Conservation (phyloP, 805 yeast species). For the Maudiozyma serrabonitensis region DNA sequence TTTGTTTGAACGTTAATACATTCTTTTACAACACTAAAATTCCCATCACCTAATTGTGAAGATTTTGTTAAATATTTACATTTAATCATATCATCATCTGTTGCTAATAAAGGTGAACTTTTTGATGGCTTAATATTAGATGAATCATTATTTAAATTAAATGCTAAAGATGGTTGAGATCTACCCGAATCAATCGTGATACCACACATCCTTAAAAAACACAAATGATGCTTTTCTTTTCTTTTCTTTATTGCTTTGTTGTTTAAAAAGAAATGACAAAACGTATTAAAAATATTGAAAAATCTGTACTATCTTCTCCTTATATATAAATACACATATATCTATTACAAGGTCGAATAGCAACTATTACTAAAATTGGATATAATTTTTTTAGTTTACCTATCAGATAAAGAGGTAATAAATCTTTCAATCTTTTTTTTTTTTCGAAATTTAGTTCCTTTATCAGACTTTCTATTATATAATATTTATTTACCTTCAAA, state of each 20-base stretch:
- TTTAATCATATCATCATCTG: slow-evolving; percentile 10
- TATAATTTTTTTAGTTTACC: too few species aligned
- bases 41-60: slow-evolving; percentile 36
- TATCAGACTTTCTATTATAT: too few species aligned
- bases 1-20: slow-evolving; percentile 36
- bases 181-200: neutral
- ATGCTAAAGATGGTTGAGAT: neutral
- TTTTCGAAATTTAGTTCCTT: too few species aligned
- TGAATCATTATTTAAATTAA: neutral
- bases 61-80: slow-evolving; percentile 25
- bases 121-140: neutral
- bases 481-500: too few species aligned
- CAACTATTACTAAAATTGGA: too few species aligned
- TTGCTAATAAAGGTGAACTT: slow-evolving; percentile 8
- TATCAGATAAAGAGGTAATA: too few species aligned
- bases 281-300: too few species aligned
- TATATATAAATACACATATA: too few species aligned
- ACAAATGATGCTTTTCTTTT: neutral
- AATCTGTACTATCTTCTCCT: too few species aligned
- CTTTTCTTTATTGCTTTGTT: neutral
- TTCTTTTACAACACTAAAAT: slow-evolving; percentile 42
- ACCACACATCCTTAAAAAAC: neutral
- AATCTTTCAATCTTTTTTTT: too few species aligned
- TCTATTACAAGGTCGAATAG: too few species aligned
- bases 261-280: too few species aligned